Conservation (phyloP, 73 alveolate genomes). For the Tetrahymena elliotti region DNA sequence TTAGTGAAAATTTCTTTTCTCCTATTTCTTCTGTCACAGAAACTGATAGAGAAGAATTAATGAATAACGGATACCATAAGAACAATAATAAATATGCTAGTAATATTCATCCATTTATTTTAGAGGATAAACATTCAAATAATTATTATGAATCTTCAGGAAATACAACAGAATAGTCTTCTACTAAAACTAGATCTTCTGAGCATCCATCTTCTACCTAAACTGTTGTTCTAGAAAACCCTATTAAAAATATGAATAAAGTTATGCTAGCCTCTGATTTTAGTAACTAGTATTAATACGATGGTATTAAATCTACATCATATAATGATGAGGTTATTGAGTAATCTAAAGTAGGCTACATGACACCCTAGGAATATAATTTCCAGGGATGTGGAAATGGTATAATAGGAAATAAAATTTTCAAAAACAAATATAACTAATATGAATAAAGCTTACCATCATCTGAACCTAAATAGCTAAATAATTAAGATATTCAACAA, state of each 20-base stretch:
- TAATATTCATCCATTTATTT: not conserved
- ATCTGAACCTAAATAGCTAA: not conserved
- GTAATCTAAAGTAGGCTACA: not conserved
- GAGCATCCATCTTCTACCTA: not conserved
- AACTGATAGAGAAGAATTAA: not conserved
- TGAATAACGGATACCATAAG: not conserved
- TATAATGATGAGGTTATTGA: not conserved
- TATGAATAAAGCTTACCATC: not conserved
- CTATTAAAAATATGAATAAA: not conserved
- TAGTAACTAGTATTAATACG: not conserved
- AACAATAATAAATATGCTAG: not conserved
- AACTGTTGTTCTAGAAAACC: not conserved
- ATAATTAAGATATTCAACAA: not conserved
- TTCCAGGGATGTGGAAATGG: not conserved
- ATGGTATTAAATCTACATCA: not conserved
- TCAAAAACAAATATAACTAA: not conserved
- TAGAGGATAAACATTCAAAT: not conserved
- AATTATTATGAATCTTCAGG: not conserved
- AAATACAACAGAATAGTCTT: not conserved
- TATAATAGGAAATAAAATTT: not conserved
- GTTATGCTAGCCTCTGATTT: not conserved
- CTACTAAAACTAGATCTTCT: not conserved
- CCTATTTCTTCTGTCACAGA: not conserved
- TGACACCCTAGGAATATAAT: not conserved
- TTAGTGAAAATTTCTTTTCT: not conserved